Base-by-base conservation (phyloP, 345 rosid genomes). In the Pugionium dolabratum region DNA sequence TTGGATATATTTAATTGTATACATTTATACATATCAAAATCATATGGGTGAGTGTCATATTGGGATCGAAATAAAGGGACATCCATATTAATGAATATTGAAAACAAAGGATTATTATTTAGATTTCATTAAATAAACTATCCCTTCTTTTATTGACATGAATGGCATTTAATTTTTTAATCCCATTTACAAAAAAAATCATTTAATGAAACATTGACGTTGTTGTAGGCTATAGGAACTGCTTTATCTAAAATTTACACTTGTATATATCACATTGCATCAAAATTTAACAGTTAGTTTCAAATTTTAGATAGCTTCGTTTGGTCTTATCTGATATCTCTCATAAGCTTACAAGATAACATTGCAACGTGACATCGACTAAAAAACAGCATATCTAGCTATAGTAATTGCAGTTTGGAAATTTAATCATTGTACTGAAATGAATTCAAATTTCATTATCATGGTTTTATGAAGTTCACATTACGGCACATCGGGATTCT, bases 1-100 rank as follows among this genome's bases (percentile, higher is more conserved):
- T 30, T 37, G 5, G 49, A 32, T 49, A 69, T 59, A 50, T 10
- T 40, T 58, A 50, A 28, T 18, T 43, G 50, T 31, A 3, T 45
- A 26, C 28, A 39, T 43, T 11, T 44, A 29, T 58, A 28, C 37
- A 54, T 32, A 49, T 50, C 25, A 50, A 41, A 4, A 56, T 72
- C 54, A 64, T 59, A 41, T 63, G 71, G 46, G 53, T 72, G 18
- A 18, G 35, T 57, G 41, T 57, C 60, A 33, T 66, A 9, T 9
- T 58, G 32, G 32, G 40, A 57, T 64, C 60, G 49, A 26, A 41
- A 58, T 35, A 33, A 6, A 3, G 31, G 37, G 28, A 57, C 28
- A 34, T 5, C 9, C 37, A 41, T 48, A 64, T 40, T 40, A 27
- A 48, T 59, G 51, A 57, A 57, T 48, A 31, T 52, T 52, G 7